Base-by-base conservation (phyloP, 805 yeast species). In the Diddensiella caesifluorescens region DNA sequence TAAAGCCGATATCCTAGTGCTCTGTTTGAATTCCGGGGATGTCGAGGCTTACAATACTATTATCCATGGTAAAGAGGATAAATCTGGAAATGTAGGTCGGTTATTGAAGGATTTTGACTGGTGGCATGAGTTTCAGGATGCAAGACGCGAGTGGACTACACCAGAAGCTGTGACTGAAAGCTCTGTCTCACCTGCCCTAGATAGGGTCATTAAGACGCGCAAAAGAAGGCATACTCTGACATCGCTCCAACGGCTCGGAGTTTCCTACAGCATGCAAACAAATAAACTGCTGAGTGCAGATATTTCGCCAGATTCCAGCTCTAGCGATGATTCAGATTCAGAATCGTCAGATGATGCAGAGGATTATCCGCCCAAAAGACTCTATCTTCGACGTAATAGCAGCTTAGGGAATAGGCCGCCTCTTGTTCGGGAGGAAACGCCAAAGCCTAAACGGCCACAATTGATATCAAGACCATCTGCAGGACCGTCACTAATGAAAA, bases 211-310 rank as follows among this genome's bases (percentile, higher is more conserved):
- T 26, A 27, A 20, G 37, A 23, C 21, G 4, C 44, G 50, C 12
- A 55, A 54, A 39, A 48, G 68, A 7, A 48, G 67, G 20, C 60
- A 56, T 22, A 60, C 67, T 0, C 35, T 85, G 16, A 76, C 90
- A 6, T 77, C 79, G 39, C 60, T 87, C 39, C 92, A 84, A 55
- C 78, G 76, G 46, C 67, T 82, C 51, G 96, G 96, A 0, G 75
- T 88, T 3, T 79, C 92, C 1, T 73, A 85, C 45, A 79, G 81
- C 38, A 83, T 89, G 80, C 80, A 80, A 44, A 75, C 90, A 1
- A 76, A 71, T 42, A 68, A 66, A 50, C 63, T 79, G 2, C 61
- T 62, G 5, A 64, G 62, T 15, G 49, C 62, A 23, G 70, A 49
- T 15, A 35, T 48, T 4, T 26, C 37, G 19, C 15, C 16, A 12